A percentile compares a stretch with the other conserved stretches of the same genome.
These are phyloP conservation scores for Bocquillonia castaneifolia DNA, from an alignment of 441 rosid genomes.

Conservation along the genomic window DNA sequence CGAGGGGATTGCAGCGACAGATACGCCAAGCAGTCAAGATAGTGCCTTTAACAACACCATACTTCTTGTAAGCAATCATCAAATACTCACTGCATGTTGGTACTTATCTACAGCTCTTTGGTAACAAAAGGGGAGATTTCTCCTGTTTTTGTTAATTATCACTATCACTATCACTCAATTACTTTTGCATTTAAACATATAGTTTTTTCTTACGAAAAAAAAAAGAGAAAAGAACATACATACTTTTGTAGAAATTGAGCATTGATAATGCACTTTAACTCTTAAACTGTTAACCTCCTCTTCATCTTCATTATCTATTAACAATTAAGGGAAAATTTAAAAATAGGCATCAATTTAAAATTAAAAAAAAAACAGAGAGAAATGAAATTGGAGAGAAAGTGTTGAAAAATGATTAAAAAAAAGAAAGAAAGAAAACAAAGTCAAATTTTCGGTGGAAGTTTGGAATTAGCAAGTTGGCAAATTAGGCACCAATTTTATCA, in stretches of 20 bases:
- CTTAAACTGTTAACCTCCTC: slow-evolving; percentile 48
- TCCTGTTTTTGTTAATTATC: slow-evolving; percentile 34
- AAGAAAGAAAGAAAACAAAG: not conserved
- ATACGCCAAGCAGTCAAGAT: slow-evolving; percentile 70
- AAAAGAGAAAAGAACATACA: not conserved
- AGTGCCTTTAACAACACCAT: slow-evolving; percentile 70
- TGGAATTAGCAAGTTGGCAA: too few species aligned
- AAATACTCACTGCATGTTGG: slow-evolving; percentile 91
- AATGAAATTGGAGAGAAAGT: too few species aligned
- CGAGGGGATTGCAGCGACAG: slow-evolving; percentile 92
- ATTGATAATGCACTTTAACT: slow-evolving; percentile 66
- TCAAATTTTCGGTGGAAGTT: too few species aligned
- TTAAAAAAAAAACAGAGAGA: too few species aligned
- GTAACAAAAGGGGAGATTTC: slow-evolving; percentile 83
- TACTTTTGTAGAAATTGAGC: slow-evolving; percentile 79
- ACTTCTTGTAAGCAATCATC: slow-evolving; percentile 88
- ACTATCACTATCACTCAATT: not conserved
- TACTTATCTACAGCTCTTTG: slow-evolving; percentile 70
- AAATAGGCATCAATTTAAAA: too few species aligned
- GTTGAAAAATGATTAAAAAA: too few species aligned
- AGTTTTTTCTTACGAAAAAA: not conserved
- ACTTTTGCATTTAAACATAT: not conserved
- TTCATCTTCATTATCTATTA: slow-evolving; percentile 23
- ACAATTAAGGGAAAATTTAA: too few species aligned
- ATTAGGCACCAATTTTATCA: too few species aligned